Evolutionary conservation across 169 alveolate genomes (phyloP), one percentile per base, ranked within the genome.

Genomic region (Cryptosporidium canis): DNA sequence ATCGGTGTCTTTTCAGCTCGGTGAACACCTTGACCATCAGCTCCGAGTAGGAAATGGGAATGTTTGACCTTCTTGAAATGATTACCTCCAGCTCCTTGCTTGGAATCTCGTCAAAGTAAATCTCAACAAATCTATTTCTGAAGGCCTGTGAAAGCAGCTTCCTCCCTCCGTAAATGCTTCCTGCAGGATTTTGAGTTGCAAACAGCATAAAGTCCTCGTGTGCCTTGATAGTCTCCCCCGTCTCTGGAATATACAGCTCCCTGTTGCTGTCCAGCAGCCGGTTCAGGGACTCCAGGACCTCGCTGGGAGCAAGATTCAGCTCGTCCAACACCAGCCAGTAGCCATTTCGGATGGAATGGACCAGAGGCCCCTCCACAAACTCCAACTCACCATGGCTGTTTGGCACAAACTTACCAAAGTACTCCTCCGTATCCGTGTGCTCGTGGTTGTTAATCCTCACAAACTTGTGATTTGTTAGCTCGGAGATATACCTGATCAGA

Each of bases 151-250:
- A 97, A 53, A 99, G 95, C 87, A 95, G 96, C 90, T 98, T 99
- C 64, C 99, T 94, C 37, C 99, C 99, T 12, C 99, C 99, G 83
- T 99, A 99, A n/a, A 95, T 94, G 85, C 95, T 95, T n/a, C 95
- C 94, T 6, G 99, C 98, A 12, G 99, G 99, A 85, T 99, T 99
- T 92, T 98, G 98, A 0, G 99, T 98, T 5, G 99, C 99, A 83
- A 99, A 99, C 39, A 99, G 93, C 98, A 97, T 96, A 77, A 99
- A 99, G 85, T 98, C 98, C 48, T 94, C 95, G 85, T 98, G 99
- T 0, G 99, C 99, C 91, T 96, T 97, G 29, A 99, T 95, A 7
- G 94, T 94, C 35, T 95, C 95, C 82, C 97, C 95, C 7, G 99
- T 97, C 91, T 98, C 99, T 3, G 99, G 98, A 43, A 99, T 93